Percentiles rank a stretch among this genome's conserved stretches.
These are phyloP conservation scores for Alternaria angustiovoidea DNA, from an alignment of 2,329 filamentous ascomycete species.

Conservation along the genomic window DNA sequence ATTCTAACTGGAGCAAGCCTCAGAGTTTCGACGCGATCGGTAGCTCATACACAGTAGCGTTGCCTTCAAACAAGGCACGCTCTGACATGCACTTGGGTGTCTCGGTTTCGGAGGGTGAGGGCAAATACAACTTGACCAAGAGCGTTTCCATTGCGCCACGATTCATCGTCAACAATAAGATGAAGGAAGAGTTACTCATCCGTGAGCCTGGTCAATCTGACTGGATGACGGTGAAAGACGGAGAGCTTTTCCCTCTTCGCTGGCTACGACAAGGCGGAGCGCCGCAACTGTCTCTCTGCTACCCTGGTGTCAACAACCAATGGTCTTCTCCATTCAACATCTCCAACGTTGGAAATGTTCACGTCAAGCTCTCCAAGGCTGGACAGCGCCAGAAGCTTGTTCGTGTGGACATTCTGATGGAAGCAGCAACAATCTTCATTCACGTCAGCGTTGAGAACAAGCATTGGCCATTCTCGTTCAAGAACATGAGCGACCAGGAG, in stretches of 20 bases:
- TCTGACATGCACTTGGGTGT: conserved; percentile 92
- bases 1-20: conserved; percentile 95
- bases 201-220: conserved; percentile 92
- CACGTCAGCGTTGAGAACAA: conserved; percentile 90
- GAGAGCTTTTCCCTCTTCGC: conserved; percentile 84
- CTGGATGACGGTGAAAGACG: conserved; percentile 77
- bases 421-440: conserved; percentile 91
- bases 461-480: conserved; percentile 98
- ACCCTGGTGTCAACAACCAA: conserved; percentile 92
- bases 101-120: conserved; percentile 86
- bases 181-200: conserved; percentile 86
- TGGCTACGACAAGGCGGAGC: conserved; percentile 83
- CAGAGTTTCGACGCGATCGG: conserved; percentile 98
- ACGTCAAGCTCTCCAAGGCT: conserved; percentile 91
- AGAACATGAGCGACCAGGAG: conserved; percentile 96
- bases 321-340: conserved; percentile 99
- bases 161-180: conserved; percentile 92
- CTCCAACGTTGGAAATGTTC: conserved; percentile 88
- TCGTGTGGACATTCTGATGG: conserved; percentile 87
- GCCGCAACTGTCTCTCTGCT: conserved; percentile 92
- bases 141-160: conserved; percentile 91
- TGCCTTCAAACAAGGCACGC: conserved; percentile 74
- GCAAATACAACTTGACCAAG: conserved; percentile 98
- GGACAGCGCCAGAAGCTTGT: conserved; percentile 89
- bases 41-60: conserved; percentile 85